A percentile compares a stretch with the other conserved stretches of the same genome.
Evolutionary conservation across 2,329 filamentous ascomycete genomes (phyloP).

Genomic region (Xylaria sp.): DNA sequence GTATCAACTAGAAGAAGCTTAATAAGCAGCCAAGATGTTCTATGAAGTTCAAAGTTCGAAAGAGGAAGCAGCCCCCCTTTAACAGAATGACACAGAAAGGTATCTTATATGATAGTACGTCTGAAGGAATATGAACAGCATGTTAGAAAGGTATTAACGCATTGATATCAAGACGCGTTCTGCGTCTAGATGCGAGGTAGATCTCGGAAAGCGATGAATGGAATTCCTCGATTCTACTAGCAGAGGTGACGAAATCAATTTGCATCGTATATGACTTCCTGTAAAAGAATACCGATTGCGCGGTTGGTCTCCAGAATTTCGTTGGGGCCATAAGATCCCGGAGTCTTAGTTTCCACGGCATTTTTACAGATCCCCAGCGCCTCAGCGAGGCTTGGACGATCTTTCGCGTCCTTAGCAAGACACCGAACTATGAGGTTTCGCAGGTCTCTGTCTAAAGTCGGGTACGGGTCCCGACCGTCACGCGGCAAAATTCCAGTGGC

Average conservation of each 20-base stretch:
- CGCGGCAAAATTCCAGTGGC: neutral
- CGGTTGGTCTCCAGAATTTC: constrained; percentile 16
- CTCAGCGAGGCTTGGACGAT: constrained; percentile 15
- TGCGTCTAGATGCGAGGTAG: neutral
- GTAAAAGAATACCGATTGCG: neutral
- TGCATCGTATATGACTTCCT: constrained; percentile 23
- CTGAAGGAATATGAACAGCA: neutral
- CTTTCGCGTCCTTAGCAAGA: neutral
- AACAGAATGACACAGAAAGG: neutral
- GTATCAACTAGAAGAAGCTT: neutral
- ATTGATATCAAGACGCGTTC: neutral
- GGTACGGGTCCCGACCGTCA: neutral
- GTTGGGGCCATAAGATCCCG: neutral
- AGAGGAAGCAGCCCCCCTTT: neutral
- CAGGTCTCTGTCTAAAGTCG: constrained; percentile 20
- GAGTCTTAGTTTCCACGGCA: neutral
- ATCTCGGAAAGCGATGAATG: neutral
- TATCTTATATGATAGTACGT: neutral
- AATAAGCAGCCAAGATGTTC: neutral
- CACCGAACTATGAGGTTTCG: constrained; percentile 20
- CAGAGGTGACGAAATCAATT: too few species aligned
- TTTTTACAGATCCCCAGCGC: neutral
- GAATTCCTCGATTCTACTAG: neutral
- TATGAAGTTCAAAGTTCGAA: neutral
- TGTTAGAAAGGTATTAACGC: neutral